A percentile compares a stretch with the other conserved stretches of the same genome.
phyloP scores from a whole-genome alignment of 345 rosid genomes.

The Xanthoceras sorbifolium region DNA sequence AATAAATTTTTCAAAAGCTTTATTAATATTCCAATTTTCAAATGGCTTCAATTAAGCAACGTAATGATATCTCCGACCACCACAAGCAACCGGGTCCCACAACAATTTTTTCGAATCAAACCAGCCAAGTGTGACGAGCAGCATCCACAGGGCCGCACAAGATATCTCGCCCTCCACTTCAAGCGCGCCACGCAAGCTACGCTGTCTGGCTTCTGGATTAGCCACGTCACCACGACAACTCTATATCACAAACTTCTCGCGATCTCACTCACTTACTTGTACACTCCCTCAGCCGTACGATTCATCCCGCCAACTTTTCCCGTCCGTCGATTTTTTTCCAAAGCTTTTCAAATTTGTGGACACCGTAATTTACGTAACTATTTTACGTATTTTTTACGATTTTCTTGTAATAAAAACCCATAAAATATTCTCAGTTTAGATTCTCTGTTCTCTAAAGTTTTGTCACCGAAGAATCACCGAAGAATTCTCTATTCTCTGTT shows the following conservation, averaged over 20 bases:
- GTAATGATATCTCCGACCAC: conserved; percentile 30
- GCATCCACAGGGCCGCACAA: conserved; percentile 47
- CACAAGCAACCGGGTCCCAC: conserved; percentile 29
- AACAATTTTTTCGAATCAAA: conserved; percentile 24
- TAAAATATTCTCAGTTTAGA: not conserved
- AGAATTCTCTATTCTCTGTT: too few relatives aligned
- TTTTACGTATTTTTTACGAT: conserved; percentile 20
- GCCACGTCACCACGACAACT: conserved; percentile 41
- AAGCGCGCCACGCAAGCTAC: conserved; percentile 43
- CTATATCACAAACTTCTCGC: not conserved
- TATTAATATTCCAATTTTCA: too few relatives aligned
- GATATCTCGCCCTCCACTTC: conserved; percentile 49
- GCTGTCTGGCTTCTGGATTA: conserved; percentile 22
- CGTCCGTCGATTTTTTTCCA: conserved; percentile 42
- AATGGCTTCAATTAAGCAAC: conserved; percentile 43
- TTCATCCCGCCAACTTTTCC: not conserved
- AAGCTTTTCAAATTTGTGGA: conserved; percentile 47
- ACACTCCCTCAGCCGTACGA: conserved; percentile 31
- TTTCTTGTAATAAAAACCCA: conserved; percentile 23
- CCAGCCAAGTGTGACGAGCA: conserved; percentile 44
- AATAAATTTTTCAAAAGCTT: too few relatives aligned
- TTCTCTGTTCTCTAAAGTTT: conserved; percentile 10
- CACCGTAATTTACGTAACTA: conserved; percentile 44
- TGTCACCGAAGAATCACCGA: conserved; percentile 34
- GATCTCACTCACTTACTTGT: conserved; percentile 37